Evolutionary conservation across 169 alveolate genomes (phyloP).

Genomic region (Plasmodium berghei): DNA sequence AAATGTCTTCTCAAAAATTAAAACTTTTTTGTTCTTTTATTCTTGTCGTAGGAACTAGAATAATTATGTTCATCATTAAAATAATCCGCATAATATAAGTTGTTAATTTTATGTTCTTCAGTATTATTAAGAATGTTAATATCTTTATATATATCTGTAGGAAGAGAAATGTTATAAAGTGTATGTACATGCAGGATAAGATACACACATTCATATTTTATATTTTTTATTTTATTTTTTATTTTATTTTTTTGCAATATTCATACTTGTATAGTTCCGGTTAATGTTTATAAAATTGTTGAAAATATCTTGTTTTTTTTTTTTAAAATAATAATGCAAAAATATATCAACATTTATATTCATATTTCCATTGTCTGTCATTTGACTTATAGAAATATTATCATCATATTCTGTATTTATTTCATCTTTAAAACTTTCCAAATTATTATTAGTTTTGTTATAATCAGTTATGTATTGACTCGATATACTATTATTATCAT

Average conservation of each 20-base stretch:
- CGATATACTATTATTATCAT: constrained; percentile 14
- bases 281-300: constrained; percentile 67
- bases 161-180: not conserved
- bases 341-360: constrained; percentile 66
- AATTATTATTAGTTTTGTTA: not conserved
- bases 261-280: constrained; percentile 55
- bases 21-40: constrained; percentile 14
- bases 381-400: constrained; percentile 30
- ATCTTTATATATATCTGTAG: constrained; percentile 58
- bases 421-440: not conserved
- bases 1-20: no score
- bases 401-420: constrained; percentile 26
- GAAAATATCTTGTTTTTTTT: constrained; percentile 56
- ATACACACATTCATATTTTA: no score
- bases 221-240: no score
- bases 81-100: constrained; percentile 38
- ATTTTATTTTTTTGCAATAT: not conserved
- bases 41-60: constrained; percentile 54
- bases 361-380: constrained; percentile 72
- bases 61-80: constrained; percentile 34
- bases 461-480: not conserved
- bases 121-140: constrained; percentile 29
- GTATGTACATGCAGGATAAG: not conserved
- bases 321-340: constrained; percentile 64
- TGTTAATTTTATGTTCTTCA: constrained; percentile 39